phyloP scores from a whole-genome alignment of 106 monocot species.

The Platanthera guangdongensis region DNA sequence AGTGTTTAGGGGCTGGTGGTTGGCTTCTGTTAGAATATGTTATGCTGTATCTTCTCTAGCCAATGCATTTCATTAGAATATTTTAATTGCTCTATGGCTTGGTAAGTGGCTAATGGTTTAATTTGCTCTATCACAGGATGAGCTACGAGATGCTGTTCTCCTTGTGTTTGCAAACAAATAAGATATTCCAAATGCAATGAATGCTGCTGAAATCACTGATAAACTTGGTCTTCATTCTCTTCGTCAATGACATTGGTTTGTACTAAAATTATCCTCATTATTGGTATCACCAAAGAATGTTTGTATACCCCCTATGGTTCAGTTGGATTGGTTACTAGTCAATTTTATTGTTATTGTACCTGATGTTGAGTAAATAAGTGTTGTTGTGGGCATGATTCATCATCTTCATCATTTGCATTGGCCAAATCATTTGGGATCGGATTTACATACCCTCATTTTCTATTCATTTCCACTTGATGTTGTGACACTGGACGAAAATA shows the following conservation, averaged over 20 bases:
- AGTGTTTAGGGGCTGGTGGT: too few species aligned
- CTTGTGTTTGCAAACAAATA: conserved; percentile 90
- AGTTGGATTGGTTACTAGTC: not conserved
- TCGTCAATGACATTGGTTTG: conserved; percentile 77
- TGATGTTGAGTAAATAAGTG: not conserved
- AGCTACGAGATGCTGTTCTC: conserved; percentile 70
- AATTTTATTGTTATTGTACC: not conserved
- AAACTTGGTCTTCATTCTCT: conserved; percentile 77
- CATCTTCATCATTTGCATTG: too few species aligned
- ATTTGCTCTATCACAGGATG: conserved; percentile 38
- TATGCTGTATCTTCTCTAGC: not conserved
- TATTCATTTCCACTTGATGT: too few species aligned
- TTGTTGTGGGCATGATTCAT: not conserved
- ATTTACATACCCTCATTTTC: too few species aligned
- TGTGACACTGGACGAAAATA: too few species aligned
- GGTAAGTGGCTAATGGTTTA: not conserved
- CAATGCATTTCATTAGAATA: not conserved
- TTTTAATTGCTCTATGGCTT: not conserved
- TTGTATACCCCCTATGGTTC: not conserved
- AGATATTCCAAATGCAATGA: conserved; percentile 91
- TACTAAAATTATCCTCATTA: not conserved
- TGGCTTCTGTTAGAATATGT: too few species aligned
- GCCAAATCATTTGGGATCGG: too few species aligned
- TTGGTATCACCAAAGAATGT: not conserved
- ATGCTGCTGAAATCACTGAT: conserved; percentile 89